Conservation (phyloP, 441 rosid genomes). For the Cnidoscolus chayamansa region DNA sequence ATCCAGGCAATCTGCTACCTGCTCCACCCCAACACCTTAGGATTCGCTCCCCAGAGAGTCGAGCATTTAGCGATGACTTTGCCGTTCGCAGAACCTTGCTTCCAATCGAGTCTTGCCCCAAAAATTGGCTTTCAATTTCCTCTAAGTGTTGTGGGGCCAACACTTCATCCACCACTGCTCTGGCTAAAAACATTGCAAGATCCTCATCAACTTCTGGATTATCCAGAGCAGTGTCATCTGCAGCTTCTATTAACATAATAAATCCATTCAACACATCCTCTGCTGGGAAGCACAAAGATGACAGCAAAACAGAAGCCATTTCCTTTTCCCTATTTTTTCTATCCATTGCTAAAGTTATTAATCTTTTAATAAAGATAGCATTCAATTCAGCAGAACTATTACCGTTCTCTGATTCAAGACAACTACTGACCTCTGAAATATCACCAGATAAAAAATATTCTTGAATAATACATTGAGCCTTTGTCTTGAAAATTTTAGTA, state of each 20-base stretch:
- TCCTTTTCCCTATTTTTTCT: slow-evolving; percentile 83
- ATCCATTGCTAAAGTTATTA: slow-evolving; percentile 81
- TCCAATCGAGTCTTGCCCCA: slow-evolving; percentile 47
- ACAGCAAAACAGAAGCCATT: slow-evolving; percentile 77
- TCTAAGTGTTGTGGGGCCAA: slow-evolving; percentile 69
- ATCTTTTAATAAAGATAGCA: slow-evolving; percentile 65
- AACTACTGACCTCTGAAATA: slow-evolving; percentile 54
- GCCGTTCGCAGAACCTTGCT: slow-evolving; percentile 69
- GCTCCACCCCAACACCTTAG: slow-evolving; percentile 87
- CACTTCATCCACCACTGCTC: slow-evolving; percentile 83
- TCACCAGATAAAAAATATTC: slow-evolving; percentile 75
- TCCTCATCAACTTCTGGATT: slow-evolving; percentile 78
- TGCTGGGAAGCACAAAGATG: slow-evolving; percentile 63
- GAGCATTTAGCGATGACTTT: slow-evolving; percentile 62
- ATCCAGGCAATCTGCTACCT: slow-evolving; percentile 51
- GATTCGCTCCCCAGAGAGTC: slow-evolving; percentile 76
- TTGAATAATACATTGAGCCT: slow-evolving; percentile 63
- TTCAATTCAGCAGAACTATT: slow-evolving; percentile 46
- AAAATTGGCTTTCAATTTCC: slow-evolving; percentile 51
- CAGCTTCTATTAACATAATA: slow-evolving; percentile 64
- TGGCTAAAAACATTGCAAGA: slow-evolving; percentile 76
- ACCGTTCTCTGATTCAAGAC: slow-evolving; percentile 55
- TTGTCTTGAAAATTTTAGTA: slow-evolving; percentile 47
- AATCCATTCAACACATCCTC: slow-evolving; percentile 69
- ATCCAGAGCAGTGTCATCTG: slow-evolving; percentile 80